A percentile compares a stretch with the other conserved stretches of the same genome.
Conservation (phyloP, 441 rosid genomes). For the Sinapis alba region DNA sequence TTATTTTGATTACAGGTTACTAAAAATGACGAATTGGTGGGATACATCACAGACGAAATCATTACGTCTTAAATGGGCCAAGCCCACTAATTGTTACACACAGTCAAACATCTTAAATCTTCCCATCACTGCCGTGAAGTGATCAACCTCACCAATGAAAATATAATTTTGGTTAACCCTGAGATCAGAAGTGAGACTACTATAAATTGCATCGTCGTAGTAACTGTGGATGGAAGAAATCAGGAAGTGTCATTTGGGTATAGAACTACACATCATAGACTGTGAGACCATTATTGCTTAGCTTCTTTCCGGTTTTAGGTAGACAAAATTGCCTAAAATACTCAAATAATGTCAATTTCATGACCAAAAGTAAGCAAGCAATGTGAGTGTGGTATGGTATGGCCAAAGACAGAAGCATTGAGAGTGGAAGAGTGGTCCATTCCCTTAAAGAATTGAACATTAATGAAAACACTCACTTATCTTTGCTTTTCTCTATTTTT, state of each 20-base stretch:
- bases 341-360: conserved; percentile 27
- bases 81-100: neutral
- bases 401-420: conserved; percentile 24
- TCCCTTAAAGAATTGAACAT: conserved; percentile 6
- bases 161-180: neutral
- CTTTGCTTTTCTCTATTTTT: conserved; percentile 28
- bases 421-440: conserved; percentile 45
- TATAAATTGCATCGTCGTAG: neutral
- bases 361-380: conserved; percentile 38
- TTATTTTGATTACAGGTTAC: neutral
- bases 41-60: neutral
- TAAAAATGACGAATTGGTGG: neutral
- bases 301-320: conserved; percentile 17
- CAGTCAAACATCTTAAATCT: neutral
- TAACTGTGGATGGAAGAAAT: neutral
- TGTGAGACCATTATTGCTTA: neutral
- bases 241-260: neutral
- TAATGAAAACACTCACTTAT: conserved; percentile 6
- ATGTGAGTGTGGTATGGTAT: conserved; percentile 40
- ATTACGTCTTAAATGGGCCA: neutral
- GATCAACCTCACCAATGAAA: neutral
- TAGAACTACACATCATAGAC: neutral
- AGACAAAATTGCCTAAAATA: conserved; percentile 23
- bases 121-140: neutral
- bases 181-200: neutral